A percentile compares a stretch with the other conserved stretches of the same genome.
These are phyloP conservation scores for Auriscalpium orientale DNA, from an alignment of 768 basidiomycete species.

Conservation along the genomic window DNA sequence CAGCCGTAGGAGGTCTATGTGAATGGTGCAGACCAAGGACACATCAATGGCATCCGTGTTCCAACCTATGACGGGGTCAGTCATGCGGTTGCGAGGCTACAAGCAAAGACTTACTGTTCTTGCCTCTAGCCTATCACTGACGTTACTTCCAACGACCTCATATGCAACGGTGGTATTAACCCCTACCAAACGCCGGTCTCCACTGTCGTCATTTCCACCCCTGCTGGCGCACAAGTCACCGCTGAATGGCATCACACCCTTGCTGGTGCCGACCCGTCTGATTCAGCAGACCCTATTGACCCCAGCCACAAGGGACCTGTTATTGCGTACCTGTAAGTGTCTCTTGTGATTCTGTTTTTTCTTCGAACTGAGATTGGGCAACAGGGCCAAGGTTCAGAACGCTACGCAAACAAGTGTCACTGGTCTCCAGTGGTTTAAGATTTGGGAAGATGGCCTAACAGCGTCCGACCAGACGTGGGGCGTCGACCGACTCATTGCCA, in stretches of 20 bases:
- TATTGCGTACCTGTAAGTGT: constrained; percentile 39
- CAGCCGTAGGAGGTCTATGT: constrained; percentile 36
- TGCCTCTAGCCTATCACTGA: constrained; percentile 42
- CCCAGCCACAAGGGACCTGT: constrained; percentile 46
- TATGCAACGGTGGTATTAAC: constrained; percentile 56
- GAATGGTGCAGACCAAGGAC: constrained; percentile 44
- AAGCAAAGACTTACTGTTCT: neutral
- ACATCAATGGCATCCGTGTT: constrained; percentile 37
- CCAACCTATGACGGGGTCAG: constrained; percentile 42
- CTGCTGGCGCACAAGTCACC: constrained; percentile 46
- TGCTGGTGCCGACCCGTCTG: constrained; percentile 34
- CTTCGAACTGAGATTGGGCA: neutral
- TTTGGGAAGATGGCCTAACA: constrained; percentile 36
- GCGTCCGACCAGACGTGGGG: constrained; percentile 33
- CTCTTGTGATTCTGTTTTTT: neutral
- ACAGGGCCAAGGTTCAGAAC: constrained; percentile 36
- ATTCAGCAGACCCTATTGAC: constrained; percentile 44
- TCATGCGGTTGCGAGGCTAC: neutral
- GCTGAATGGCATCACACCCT: constrained; percentile 48
- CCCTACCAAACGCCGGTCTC: constrained; percentile 44
- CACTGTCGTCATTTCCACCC: constrained; percentile 35
- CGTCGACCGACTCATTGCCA: constrained; percentile 37
- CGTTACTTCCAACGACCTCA: constrained; percentile 45
- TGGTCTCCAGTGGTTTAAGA: constrained; percentile 48
- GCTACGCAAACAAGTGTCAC: constrained; percentile 41